Conservation (phyloP, 805 yeast species). For the Wickerhamiella occidentalis region DNA sequence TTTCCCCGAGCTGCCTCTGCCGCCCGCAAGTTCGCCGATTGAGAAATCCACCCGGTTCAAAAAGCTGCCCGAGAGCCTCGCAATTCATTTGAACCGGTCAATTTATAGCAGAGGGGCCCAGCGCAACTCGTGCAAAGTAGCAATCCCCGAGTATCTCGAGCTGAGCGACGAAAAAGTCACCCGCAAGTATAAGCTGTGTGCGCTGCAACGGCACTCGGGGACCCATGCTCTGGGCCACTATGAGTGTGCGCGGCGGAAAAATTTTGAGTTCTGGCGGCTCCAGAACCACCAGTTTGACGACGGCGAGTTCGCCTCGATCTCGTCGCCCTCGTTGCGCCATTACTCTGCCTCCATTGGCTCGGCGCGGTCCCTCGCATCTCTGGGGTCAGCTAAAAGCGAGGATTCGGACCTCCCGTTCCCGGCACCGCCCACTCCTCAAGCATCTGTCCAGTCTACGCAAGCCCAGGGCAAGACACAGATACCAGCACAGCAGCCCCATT, state of each 20-base stretch:
- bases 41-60: constrained; percentile 50
- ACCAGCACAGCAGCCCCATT: background rate
- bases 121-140: constrained; percentile 64
- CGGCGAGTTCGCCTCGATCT: background rate
- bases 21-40: constrained; percentile 35
- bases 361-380: background rate
- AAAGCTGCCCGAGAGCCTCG: constrained; percentile 56
- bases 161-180: constrained; percentile 26
- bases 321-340: background rate
- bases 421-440: constrained; percentile 1
- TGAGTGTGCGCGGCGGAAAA: constrained; percentile 70
- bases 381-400: background rate
- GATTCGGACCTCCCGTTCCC: constrained; percentile 8
- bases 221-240: constrained; percentile 84
- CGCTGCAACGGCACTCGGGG: constrained; percentile 77
- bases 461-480: background rate
- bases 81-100: constrained; percentile 80
- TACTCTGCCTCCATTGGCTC: background rate
- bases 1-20: constrained; percentile 7
- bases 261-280: constrained; percentile 21
- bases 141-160: constrained; percentile 44
- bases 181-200: constrained; percentile 43
- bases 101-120: constrained; percentile 47
- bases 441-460: background rate
- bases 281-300: constrained; percentile 1